These are phyloP conservation scores for Bodo saltans DNA, from an alignment of 78 protist genomes.

Conservation along the genomic window DNA sequence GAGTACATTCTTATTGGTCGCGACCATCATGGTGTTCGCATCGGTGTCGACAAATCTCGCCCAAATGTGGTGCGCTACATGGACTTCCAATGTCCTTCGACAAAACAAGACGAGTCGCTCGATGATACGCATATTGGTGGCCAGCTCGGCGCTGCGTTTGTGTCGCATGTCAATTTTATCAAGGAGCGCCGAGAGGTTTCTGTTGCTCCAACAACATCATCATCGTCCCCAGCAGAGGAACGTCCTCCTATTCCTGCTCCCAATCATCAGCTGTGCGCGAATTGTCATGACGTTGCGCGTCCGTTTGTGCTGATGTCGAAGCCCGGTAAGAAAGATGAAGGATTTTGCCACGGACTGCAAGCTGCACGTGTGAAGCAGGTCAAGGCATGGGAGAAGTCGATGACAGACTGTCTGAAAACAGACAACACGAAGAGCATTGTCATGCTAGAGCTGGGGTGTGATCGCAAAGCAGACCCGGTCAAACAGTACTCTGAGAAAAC, in stretches of 20 bases:
- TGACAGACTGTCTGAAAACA: not conserved
- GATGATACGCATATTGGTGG: no score
- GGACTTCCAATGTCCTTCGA: no score
- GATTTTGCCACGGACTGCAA: not conserved
- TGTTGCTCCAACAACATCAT: no score
- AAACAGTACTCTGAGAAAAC: not conserved
- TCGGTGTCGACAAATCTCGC: no score
- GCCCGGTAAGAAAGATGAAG: not conserved
- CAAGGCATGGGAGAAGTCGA: slow-evolving; percentile 19
- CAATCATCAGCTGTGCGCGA: slow-evolving; percentile 26
- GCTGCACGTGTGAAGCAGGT: not conserved
- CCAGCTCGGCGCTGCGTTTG: no score
- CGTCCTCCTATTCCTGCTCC: not conserved
- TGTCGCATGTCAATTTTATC: no score
- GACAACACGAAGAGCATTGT: not conserved
- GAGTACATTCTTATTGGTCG: no score
- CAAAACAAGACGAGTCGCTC: no score
- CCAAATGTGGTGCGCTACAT: no score
- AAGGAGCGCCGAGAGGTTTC: no score
- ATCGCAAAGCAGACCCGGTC: not conserved
- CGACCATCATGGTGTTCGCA: no score
- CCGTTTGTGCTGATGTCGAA: slow-evolving; percentile 5
- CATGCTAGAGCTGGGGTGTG: slow-evolving; percentile 25
- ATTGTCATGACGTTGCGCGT: slow-evolving; percentile 4
- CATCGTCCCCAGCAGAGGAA: no score